Base-by-base conservation (phyloP, 2,329 filamentous ascomycete genomes). In the Xylaria sp. region DNA sequence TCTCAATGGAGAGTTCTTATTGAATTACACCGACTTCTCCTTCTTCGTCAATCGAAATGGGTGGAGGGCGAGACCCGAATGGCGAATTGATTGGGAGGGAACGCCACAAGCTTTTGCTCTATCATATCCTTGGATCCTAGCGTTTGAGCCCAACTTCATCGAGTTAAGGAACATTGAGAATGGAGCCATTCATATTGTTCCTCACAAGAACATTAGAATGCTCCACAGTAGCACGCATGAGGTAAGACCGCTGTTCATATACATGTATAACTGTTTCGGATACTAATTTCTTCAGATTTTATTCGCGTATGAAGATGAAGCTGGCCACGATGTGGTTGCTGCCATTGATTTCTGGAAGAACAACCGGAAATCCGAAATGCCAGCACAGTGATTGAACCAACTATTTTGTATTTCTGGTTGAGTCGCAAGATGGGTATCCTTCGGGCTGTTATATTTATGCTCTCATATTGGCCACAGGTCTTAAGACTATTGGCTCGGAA, bases 11-110 rank as follows among this genome's bases (percentile, higher is more conserved):
- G 96, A 99, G 79, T 99, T 99, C 85, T 82, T 99, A 74, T 90
- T 99, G 72, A 98, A 98, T 82, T 99, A 99, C 83, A 96, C 94
- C 4, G 96, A 99, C 80, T 99, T 98, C 82, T 97, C 94, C 13
- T 99, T 99, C 88, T 99, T 98, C 78, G 96, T 99, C 79, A 98
- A 99, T 82, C 90, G 96, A 76, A 98, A 99, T 80, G 96, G 96
- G 46, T 99, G 96, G 96, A 90, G 96, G 72, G 95, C 95, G 63
- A 88, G 94, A 76, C 94, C 94, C 5, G 96, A 99, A 81, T 99
- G 96, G 96, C 91, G 92, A 76, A 97, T 99, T 78, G 92, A 95
- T 72, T 99, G 96, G 96, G 96, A 99, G 83, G 96, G 96, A 66
- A 93, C 90, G 54, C 96, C 96, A 50, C 92, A 94, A 76, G 91